Evolutionary conservation across 1,139 yeast genomes (phyloP).

Genomic region (Zygosaccharomyces pseudobailii): DNA sequence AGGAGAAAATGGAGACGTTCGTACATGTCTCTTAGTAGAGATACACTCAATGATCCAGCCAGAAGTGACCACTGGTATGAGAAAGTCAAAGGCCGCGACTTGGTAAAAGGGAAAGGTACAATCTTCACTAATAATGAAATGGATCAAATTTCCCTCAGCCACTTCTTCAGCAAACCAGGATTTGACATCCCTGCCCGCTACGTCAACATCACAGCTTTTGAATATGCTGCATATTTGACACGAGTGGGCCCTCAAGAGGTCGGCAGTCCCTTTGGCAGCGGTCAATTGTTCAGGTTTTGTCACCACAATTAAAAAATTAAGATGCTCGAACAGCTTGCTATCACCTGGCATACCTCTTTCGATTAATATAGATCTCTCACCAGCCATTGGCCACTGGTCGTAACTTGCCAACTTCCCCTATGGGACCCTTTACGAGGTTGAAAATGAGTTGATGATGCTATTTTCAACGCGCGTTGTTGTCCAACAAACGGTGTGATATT

Average conservation of each 20-base stretch:
- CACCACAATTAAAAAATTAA: slow-evolving; percentile 41
- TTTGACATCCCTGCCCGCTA: slow-evolving; percentile 19
- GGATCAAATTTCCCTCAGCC: slow-evolving; percentile 23
- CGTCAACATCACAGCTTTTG: slow-evolving; percentile 13
- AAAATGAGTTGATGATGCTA: neutral
- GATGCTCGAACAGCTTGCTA: slow-evolving; percentile 37
- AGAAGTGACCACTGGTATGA: slow-evolving; percentile 67
- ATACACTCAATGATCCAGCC: slow-evolving; percentile 59
- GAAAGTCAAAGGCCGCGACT: slow-evolving; percentile 42
- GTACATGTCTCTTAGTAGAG: slow-evolving; percentile 41
- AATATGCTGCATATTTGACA: slow-evolving; percentile 14
- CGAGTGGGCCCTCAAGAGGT: slow-evolving; percentile 11
- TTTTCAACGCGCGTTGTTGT: neutral
- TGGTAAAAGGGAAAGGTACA: slow-evolving; percentile 53
- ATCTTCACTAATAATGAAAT: slow-evolving; percentile 54
- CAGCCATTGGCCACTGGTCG: slow-evolving; percentile 2
- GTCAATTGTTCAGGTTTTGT: slow-evolving; percentile 33
- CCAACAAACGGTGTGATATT: neutral
- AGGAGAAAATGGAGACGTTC: slow-evolving; percentile 52
- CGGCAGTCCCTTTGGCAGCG: slow-evolving; percentile 27
- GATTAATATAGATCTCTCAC: neutral
- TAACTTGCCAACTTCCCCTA: neutral
- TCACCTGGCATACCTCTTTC: slow-evolving; percentile 8
- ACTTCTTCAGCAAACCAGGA: slow-evolving; percentile 15
- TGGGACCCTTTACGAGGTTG: neutral